Base-by-base conservation (phyloP, 1,284 basidiomycete genomes). In the Malassezia psittaci region DNA sequence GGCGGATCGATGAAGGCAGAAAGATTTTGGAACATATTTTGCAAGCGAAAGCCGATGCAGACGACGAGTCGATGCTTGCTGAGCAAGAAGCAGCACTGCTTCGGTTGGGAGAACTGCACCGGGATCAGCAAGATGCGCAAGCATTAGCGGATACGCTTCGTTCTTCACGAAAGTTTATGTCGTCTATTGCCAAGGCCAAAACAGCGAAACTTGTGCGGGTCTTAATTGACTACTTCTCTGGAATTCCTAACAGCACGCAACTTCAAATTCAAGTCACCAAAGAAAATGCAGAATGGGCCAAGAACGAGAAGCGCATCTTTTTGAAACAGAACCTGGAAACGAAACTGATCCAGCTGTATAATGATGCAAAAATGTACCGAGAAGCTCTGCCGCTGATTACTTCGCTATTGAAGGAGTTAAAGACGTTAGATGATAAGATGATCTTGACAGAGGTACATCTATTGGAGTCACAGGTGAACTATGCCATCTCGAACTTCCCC, bases 381-480 rank as follows among this genome's bases (percentile, higher is more conserved):
- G 81, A 83, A 0, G 90, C 93, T 0, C 79, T 96, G 9, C 73
- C 81, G 0, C 81, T 90, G 56, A 91, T 96, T 61, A 89, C 90
- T 60, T 79, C 80, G 0, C 81, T 98, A 15, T 81, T 96, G 29
- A 85, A 85, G 8, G 93, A 96, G 75, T 82, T 98, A 43, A 90
- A 89, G 77, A 83, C 85, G 42, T 79, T 98, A 19, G 93, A 98
- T 75, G 93, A 96, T 79, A 98, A 96, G 80, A 87, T 94, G 82
- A 88, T 96, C 64, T 80, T 98, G 19, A 96, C 91, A 2, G 93
- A 98, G 75, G 91, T 96, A 0, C 90, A 94, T 69, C 80, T 96
- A 8, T 81, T 96, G 32, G 93, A 98, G 77, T 88, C 86, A 56
- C 79, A 88, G 48, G 89, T 93, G 3, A 89, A 91, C 68, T 83